These are phyloP conservation scores for Eragrostis tef DNA, from an alignment of 202 grass and related monocot genomes.

Conservation along the genomic window DNA sequence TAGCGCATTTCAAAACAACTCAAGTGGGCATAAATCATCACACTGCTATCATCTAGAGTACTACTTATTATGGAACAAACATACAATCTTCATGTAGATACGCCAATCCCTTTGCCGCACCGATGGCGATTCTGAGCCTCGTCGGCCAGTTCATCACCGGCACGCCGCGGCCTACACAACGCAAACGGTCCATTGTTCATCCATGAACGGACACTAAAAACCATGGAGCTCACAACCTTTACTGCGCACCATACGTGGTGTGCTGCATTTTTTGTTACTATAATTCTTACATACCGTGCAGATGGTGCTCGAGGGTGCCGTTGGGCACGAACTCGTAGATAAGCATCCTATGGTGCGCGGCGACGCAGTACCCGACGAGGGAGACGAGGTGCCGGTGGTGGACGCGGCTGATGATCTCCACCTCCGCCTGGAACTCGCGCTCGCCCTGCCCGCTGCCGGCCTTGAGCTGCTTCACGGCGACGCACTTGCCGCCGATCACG, in stretches of 20 bases:
- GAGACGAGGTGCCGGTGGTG: conserved; percentile 86
- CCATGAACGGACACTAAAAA: not conserved
- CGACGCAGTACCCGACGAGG: conserved; percentile 71
- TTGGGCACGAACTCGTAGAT: conserved; percentile 85
- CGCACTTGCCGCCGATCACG: conserved; percentile 71
- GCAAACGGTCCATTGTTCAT: not conserved
- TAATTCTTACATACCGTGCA: conserved; percentile 58
- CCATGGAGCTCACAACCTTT: too few relatives aligned
- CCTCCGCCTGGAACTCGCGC: conserved; percentile 80
- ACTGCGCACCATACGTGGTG: too few relatives aligned
- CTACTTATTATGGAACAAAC: not conserved
- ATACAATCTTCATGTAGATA: conserved; percentile 96
- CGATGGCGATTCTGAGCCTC: conserved; percentile 68
- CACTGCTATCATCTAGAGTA: too few relatives aligned
- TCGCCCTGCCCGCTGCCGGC: conserved; percentile 73
- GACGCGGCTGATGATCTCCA: conserved; percentile 79
- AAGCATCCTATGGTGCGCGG: conserved; percentile 67
- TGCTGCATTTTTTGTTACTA: not conserved
- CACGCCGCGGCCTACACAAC: conserved; percentile 47
- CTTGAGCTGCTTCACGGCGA: conserved; percentile 89
- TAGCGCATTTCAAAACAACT: too few relatives aligned
- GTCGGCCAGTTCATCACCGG: conserved; percentile 71
- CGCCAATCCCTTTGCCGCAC: conserved; percentile 66
- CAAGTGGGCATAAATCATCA: too few relatives aligned
- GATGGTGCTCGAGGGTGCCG: conserved; percentile 66